These are phyloP conservation scores for Tuber calosporum DNA, from an alignment of 495 filamentous ascomycete genomes.

Conservation along the genomic window DNA sequence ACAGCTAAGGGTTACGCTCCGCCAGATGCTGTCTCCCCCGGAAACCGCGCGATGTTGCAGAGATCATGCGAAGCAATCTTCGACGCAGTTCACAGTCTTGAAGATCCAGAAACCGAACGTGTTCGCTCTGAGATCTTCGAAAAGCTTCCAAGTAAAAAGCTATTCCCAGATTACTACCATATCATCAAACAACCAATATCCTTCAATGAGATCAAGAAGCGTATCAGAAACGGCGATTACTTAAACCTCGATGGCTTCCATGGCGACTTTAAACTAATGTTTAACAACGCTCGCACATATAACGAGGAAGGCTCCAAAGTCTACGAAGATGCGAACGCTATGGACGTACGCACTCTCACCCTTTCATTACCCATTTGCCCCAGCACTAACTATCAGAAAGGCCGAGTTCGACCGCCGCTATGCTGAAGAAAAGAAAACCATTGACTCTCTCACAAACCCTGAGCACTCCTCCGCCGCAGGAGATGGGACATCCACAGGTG, in stretches of 20 bases:
- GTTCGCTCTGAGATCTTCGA: conserved; percentile 91
- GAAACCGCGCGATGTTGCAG: conserved; percentile 60
- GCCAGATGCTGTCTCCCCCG: conserved; percentile 45
- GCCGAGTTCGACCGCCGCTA: conserved; percentile 33
- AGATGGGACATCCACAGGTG: conserved; percentile 37
- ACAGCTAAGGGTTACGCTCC: conserved; percentile 36
- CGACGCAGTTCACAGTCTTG: conserved; percentile 71
- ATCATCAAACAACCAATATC: conserved; percentile 86
- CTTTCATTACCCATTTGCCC: not conserved
- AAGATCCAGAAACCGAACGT: conserved; percentile 52
- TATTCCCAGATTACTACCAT: conserved; percentile 88
- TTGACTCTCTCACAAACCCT: conserved; percentile 26
- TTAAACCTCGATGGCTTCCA: conserved; percentile 69
- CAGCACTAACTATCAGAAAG: conserved; percentile 18
- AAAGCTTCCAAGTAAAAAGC: conserved; percentile 75
- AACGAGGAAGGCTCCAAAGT: conserved; percentile 91
- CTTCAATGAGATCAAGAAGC: conserved; percentile 85
- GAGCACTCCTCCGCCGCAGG: conserved; percentile 21
- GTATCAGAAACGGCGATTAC: conserved; percentile 92
- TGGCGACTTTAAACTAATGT: conserved; percentile 72
- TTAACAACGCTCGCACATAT: conserved; percentile 84
- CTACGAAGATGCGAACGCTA: conserved; percentile 83
- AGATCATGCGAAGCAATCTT: conserved; percentile 66
- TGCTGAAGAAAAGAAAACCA: conserved; percentile 34
- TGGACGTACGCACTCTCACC: conserved; percentile 57